phyloP scores from a whole-genome alignment of 2,329 filamentous ascomycete species.

The Verticillium alfalfae region DNA sequence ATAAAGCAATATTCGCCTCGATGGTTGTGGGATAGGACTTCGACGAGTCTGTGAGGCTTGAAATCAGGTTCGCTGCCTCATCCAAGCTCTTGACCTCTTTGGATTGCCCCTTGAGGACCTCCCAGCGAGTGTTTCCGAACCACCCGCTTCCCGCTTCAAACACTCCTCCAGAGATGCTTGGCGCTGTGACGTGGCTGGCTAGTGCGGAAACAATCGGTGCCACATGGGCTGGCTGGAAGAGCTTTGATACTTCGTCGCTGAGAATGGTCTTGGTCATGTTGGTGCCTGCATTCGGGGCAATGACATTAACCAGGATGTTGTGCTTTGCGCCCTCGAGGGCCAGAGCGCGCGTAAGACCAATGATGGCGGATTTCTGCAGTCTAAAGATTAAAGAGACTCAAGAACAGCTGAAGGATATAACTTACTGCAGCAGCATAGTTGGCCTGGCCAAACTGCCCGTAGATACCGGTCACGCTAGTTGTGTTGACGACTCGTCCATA shows the following conservation, averaged over 20 bases:
- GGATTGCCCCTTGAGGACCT: constrained; percentile 84
- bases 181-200: constrained; percentile 77
- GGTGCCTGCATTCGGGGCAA: constrained; percentile 94
- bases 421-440: constrained; percentile 89
- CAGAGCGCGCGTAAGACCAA: constrained; percentile 89
- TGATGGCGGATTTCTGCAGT: constrained; percentile 78
- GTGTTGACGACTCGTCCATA: constrained; percentile 97
- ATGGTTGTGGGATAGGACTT: constrained; percentile 57
- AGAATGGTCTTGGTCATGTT: constrained; percentile 91
- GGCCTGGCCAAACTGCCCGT: constrained; percentile 97
- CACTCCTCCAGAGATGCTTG: constrained; percentile 76
- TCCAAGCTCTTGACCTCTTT: constrained; percentile 80
- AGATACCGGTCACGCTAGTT: constrained; percentile 93
- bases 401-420: constrained; percentile 13
- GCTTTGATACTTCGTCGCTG: constrained; percentile 95
- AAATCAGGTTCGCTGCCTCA: constrained; percentile 39
- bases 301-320: constrained; percentile 97
- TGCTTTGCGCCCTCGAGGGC: constrained; percentile 93
- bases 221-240: constrained; percentile 98
- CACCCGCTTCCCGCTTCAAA: constrained; percentile 96
- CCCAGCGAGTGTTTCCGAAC: constrained; percentile 89
- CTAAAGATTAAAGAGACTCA: constrained; percentile 10
- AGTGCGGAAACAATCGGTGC: constrained; percentile 87
- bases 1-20: not conserved
- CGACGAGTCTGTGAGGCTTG: constrained; percentile 69